A percentile compares a stretch with the other conserved stretches of the same genome.
Evolutionary conservation across 257 asterid genomes (phyloP).

Genomic region (Solanum dulcamara): DNA sequence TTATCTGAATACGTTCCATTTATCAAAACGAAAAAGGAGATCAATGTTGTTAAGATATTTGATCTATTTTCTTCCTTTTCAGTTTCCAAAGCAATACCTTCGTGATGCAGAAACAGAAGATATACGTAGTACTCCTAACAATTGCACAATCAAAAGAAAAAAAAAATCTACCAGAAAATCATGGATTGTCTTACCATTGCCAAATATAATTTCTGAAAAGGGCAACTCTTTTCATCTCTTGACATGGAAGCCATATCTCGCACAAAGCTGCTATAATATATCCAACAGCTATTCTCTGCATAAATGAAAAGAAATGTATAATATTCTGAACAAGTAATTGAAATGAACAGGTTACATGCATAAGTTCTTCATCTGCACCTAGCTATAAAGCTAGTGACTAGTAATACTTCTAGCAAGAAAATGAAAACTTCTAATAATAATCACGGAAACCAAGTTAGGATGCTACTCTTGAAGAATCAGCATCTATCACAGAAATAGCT

Average conservation of each 20-base stretch:
- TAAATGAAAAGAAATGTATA: neutral
- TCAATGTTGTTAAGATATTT: neutral
- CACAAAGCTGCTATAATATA: slow-evolving; percentile 65
- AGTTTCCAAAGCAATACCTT: neutral
- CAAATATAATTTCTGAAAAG: slow-evolving; percentile 18
- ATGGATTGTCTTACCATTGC: slow-evolving; percentile 57
- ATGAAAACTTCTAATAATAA: neutral
- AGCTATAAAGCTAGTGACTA: neutral
- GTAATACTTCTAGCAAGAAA: neutral
- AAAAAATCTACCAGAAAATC: neutral
- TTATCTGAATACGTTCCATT: neutral
- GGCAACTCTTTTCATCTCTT: slow-evolving; percentile 27
- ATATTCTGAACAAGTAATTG: neutral
- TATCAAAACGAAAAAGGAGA: neutral
- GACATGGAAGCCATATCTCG: slow-evolving; percentile 77
- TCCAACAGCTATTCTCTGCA: slow-evolving; percentile 84
- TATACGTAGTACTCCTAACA: neutral
- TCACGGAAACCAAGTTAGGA: neutral
- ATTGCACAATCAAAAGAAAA: neutral
- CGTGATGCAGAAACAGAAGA: neutral
- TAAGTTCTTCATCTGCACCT: neutral
- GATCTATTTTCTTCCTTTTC: neutral
- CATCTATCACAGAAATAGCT: neutral
- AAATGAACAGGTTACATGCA: neutral
- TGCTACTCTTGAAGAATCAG: neutral